Conservation (phyloP, 2,329 filamentous ascomycete genomes). For the Aspergillus sp. region DNA sequence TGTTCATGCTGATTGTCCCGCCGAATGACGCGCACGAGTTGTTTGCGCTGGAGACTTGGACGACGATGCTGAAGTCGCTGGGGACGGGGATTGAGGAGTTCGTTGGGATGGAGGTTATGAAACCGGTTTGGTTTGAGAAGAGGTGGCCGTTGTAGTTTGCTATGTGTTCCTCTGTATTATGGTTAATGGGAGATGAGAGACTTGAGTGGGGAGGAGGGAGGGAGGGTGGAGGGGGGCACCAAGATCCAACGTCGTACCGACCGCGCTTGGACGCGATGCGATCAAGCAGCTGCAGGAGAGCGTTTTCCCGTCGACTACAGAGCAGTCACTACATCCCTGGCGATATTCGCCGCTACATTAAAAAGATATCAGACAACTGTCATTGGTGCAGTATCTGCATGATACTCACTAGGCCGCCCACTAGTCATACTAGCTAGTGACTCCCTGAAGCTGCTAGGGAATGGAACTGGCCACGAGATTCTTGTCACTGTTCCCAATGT, state of each 20-base stretch:
- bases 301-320: neutral
- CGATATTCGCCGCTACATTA: neutral
- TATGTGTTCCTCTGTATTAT: slow-evolving; percentile 20
- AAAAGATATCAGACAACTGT: neutral
- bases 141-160: slow-evolving; percentile 23
- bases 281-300: neutral
- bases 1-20: neutral
- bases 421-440: too few relatives aligned
- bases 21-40: neutral
- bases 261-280: neutral
- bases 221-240: neutral
- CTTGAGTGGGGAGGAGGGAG: neutral
- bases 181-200: neutral
- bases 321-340: neutral
- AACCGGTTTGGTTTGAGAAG: slow-evolving; percentile 19
- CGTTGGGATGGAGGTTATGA: slow-evolving; percentile 4
- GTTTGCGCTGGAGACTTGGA: neutral
- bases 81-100: slow-evolving; percentile 16
- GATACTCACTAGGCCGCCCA: too few relatives aligned
- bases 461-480: slow-evolving; percentile 8
- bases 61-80: slow-evolving; percentile 1
- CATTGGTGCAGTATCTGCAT: too few relatives aligned
- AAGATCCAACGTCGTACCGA: neutral
- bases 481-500: slow-evolving; percentile 14
- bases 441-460: too few relatives aligned